Conservation (phyloP, 2,329 filamentous ascomycete genomes). For the Aspergillus intermedius region DNA sequence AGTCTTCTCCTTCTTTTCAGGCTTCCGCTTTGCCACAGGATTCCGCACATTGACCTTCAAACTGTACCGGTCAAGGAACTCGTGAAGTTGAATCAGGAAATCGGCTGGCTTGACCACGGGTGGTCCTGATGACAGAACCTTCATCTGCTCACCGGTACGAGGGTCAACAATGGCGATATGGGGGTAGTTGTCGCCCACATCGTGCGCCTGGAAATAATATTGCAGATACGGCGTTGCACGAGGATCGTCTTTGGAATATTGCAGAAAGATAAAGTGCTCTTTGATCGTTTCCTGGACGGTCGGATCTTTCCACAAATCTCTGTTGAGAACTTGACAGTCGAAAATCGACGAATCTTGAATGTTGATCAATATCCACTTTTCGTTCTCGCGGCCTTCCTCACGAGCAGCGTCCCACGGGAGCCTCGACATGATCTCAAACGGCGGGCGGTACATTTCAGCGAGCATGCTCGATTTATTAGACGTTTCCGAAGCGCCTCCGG, state of each 20-base stretch:
- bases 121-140: conserved; percentile 75
- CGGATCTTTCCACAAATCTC: conserved; percentile 90
- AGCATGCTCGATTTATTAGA: conserved; percentile 69
- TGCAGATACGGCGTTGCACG: conserved; percentile 74
- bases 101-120: conserved; percentile 70
- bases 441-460: conserved; percentile 86
- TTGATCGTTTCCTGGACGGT: conserved; percentile 71
- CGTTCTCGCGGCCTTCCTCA: conserved; percentile 73
- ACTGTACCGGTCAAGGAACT: conserved; percentile 96
- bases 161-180: conserved; percentile 96
- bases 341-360: conserved; percentile 91
- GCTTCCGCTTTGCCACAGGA: conserved; percentile 73
- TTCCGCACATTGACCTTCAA: conserved; percentile 84
- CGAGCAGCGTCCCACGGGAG: conserved; percentile 78
- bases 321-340: conserved; percentile 86
- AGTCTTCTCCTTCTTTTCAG: conserved; percentile 64
- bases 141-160: conserved; percentile 92
- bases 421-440: conserved; percentile 79
- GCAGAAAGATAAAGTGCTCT: conserved; percentile 93
- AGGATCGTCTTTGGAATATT: conserved; percentile 81
- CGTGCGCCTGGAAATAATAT: conserved; percentile 78
- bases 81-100: conserved; percentile 84
- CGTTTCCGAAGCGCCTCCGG: conserved; percentile 58
- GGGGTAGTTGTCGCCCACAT: conserved; percentile 83
- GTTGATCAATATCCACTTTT: conserved; percentile 95